Evolutionary conservation across 139 green algal genomes (phyloP), one percentile per base, ranked within the genome.

Genomic region (Chlamydomonas sp.): DNA sequence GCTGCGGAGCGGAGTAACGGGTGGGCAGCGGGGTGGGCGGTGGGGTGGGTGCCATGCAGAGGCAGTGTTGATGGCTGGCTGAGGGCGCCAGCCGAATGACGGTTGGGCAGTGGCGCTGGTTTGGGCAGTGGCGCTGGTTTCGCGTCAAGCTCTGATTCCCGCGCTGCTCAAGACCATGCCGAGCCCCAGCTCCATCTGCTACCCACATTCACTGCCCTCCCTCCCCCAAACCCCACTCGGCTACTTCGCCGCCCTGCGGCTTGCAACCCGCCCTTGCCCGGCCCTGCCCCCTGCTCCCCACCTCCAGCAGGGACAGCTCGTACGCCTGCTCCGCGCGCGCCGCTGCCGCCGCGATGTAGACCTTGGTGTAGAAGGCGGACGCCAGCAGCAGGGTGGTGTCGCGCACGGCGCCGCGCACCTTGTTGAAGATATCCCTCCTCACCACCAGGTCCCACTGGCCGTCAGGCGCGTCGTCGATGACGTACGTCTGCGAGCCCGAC

Each of bases 371-470:
- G 77, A 91, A 94, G 15, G 89, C 90, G 1, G 77, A 69, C 1
- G 86, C 86, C 0, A 71, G 2, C 16, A 88, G 78, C 68, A 94
- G 71, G 12, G 49, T 79, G 64, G 86, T 88, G 63, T 90, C 79
- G 20, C 91, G 86, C 61, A 98, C 94, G 0, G 92, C 91, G n/a
- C 96, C 96, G 0, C 80, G 61, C 17, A 97, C 92, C 83, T 98
- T 98, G 75, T 93, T 82, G 82, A 98, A 97, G 49, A 96, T 95
- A 90, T 98, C 96, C 0, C 92, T 86, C 88, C 85, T 71, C 63
- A 97, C 80, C 17, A 91, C 76, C 14, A 98, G 83, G 15, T 89
- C 87, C 96, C 96, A 98, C 59, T 93, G 31, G 1, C 95, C 95
- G 72, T 97, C 96, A 18, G 96, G 96, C 15, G 94, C 80, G 79